Conservation (phyloP, 2,329 filamentous ascomycete species). For the Endocalyx cinctus region DNA sequence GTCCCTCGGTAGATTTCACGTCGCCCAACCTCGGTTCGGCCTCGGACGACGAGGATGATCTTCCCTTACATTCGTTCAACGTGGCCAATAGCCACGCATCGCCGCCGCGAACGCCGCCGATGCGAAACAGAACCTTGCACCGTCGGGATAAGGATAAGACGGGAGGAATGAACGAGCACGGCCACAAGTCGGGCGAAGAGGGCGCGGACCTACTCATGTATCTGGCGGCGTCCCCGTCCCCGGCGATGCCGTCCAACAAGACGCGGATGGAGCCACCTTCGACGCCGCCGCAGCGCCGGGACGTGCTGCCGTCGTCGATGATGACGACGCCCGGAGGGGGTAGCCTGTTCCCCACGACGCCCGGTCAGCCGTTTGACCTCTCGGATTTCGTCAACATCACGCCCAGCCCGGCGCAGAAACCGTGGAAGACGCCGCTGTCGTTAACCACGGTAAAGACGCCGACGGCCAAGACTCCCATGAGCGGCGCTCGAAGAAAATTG, state of each 20-base stretch:
- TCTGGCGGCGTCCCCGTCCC: constrained; percentile 86
- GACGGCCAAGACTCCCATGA: constrained; percentile 51
- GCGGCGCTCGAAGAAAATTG: constrained; percentile 67
- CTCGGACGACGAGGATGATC: constrained; percentile 77
- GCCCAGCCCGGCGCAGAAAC: constrained; percentile 85
- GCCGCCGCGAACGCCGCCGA: constrained; percentile 78
- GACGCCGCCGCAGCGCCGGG: constrained; percentile 69
- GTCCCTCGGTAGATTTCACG: constrained; percentile 59
- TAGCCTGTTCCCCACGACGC: constrained; percentile 69
- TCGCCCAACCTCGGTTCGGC: constrained; percentile 57
- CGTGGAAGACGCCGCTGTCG: constrained; percentile 76
- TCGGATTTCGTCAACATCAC: constrained; percentile 97
- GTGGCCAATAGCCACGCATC: constrained; percentile 65
- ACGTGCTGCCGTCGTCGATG: constrained; percentile 75
- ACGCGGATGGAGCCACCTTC: constrained; percentile 64
- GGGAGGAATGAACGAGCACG: constrained; percentile 28
- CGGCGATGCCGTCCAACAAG: constrained; percentile 56
- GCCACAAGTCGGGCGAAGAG: constrained; percentile 65
- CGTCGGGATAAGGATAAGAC: constrained; percentile 45
- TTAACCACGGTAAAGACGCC: constrained; percentile 32
- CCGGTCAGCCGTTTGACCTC: constrained; percentile 83
- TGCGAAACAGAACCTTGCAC: constrained; percentile 48
- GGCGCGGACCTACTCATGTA: constrained; percentile 78
- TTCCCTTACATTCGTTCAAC: constrained; percentile 72
- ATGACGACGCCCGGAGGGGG: constrained; percentile 79